phyloP scores from a whole-genome alignment of 805 yeast species.

The Kodamaea sagamina region DNA sequence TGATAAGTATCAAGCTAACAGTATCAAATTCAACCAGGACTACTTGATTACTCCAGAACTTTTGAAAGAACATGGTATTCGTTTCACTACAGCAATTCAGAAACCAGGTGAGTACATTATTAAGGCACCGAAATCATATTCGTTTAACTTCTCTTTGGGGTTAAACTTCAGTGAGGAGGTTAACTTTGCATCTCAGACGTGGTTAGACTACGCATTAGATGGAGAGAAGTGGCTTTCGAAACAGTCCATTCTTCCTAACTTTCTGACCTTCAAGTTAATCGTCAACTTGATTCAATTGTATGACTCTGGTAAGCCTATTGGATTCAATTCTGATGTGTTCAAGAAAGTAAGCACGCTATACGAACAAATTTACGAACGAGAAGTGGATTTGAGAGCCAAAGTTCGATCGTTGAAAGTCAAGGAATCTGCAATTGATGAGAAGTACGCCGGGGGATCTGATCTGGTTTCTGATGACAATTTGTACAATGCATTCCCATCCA shows the following conservation, averaged over 20 bases:
- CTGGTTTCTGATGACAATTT: constrained; percentile 57
- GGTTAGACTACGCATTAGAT: constrained; percentile 53
- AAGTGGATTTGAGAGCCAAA: constrained; percentile 43
- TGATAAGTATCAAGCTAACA: constrained; percentile 9
- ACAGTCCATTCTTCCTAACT: constrained; percentile 52
- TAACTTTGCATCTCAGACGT: constrained; percentile 55
- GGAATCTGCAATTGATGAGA: constrained; percentile 37
- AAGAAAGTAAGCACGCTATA: constrained; percentile 35
- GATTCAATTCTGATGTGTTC: constrained; percentile 39
- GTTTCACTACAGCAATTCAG: constrained; percentile 51
- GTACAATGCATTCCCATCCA: constrained; percentile 54
- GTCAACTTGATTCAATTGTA: constrained; percentile 47
- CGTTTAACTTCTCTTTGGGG: constrained; percentile 55
- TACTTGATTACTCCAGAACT: constrained; percentile 51
- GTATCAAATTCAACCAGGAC: constrained; percentile 40
- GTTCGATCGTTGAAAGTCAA: constrained; percentile 34
- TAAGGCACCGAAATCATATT: constrained; percentile 57
- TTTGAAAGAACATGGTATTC: constrained; percentile 51
- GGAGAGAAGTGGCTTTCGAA: constrained; percentile 53
- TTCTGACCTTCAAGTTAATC: constrained; percentile 52
- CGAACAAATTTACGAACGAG: constrained; percentile 38
- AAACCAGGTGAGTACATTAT: constrained; percentile 62
- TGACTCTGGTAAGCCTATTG: constrained; percentile 31
- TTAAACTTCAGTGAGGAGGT: constrained; percentile 56
- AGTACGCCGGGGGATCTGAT: constrained; percentile 33